phyloP scores from a whole-genome alignment of 768 basidiomycete genomes.

The Inosperma sp. region DNA sequence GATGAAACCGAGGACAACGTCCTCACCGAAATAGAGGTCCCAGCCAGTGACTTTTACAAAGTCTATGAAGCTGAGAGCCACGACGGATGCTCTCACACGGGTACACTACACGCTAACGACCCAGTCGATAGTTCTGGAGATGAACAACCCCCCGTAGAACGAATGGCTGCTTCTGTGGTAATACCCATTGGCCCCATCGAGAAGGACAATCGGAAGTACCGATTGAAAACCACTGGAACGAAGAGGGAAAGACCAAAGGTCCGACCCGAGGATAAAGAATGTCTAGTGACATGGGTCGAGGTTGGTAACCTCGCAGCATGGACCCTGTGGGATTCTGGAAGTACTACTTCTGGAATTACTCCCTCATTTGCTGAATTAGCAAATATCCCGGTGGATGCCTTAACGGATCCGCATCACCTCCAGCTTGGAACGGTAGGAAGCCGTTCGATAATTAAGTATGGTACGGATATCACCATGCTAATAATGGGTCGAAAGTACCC shows the following conservation, averaged over 20 bases:
- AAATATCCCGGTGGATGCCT: constrained; percentile 7
- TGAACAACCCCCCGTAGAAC: no score
- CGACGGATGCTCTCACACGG: no score
- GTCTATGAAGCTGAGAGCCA: no score
- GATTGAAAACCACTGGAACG: neutral
- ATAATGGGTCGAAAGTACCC: no score
- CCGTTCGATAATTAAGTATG: constrained; percentile 26
- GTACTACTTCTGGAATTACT: constrained; percentile 18
- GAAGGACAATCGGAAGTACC: no score
- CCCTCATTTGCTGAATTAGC: constrained; percentile 17
- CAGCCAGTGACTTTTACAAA: no score
- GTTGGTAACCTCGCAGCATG: constrained; percentile 13
- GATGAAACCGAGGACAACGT: no score
- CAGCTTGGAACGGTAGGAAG: constrained; percentile 32
- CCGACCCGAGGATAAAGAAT: constrained; percentile 13
- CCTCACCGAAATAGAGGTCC: no score
- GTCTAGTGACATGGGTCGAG: constrained; percentile 11
- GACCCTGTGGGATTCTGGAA: constrained; percentile 24
- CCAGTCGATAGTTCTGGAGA: no score
- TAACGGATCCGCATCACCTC: constrained; percentile 18
- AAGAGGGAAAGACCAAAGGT: neutral
- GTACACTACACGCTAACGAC: no score
- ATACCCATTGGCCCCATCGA: no score
- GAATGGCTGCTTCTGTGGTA: no score
- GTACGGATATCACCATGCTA: constrained; percentile 12